Evolutionary conservation across 352 stramenopile species (phyloP), one percentile per base, ranked within the genome.

Genomic region (Phytopythium helicoides): DNA sequence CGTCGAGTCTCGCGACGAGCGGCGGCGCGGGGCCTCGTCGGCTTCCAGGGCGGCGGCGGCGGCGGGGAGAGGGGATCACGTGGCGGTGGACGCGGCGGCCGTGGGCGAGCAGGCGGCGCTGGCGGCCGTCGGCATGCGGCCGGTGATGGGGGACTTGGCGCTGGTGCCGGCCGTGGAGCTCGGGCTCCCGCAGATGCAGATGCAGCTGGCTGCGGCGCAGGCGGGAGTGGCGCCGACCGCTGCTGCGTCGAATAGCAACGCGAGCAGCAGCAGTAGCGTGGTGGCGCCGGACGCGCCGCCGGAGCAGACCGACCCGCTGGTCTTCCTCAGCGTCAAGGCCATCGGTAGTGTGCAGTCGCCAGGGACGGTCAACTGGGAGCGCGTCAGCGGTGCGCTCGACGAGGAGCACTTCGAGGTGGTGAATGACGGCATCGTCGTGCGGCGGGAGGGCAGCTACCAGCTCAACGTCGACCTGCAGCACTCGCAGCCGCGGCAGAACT

Each of bases 391-490:
- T 19, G 48, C 64, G 23, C 52, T 48, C 34, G 69, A 76, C 38
- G 64, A 79, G 19, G 59, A 76, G 16, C 47, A 60, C 37, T 71
- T 79, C 37, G 56, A 59, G 60, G 34, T 68, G 23, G 60, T 72
- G 37, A 68, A 68, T 45, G 64, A 72, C 55, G 64, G 64, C 31
- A 44, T 72, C 23, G 54, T 31, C 10, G 56, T 79, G 37, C 23
- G 64, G 33, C 52, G 64, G 14, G 62, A 70, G 16, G 69, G 66
- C 16, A 56, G 37, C 35, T 79, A 73, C 56, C 66, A 79, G 56
- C 34, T 79, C 31, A 79, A 79, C 35, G 51, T 79, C 35, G 69
- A 79, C 46, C 34, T 79, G 42, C 49, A 68, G 40, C 69, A 79
- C 42, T 73, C 59, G 23, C 65, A 71, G 31, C 64, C 62, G 36